Percentiles rank a stretch among this genome's conserved stretches.
These are phyloP conservation scores for Mitragyna speciosa DNA, from an alignment of 257 asterid species.

Conservation along the genomic window DNA sequence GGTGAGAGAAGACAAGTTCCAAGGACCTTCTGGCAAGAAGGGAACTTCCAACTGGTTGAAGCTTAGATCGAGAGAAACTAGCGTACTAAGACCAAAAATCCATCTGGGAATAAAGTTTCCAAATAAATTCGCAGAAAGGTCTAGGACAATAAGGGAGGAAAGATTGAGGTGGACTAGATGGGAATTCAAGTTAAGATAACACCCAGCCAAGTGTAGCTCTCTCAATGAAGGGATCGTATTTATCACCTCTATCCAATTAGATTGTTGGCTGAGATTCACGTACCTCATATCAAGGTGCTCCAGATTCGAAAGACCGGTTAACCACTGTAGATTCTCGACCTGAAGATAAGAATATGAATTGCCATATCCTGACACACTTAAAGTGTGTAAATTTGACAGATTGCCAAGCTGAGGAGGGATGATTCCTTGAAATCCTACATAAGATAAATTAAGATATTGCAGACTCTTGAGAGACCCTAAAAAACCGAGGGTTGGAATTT, in stretches of 20 bases:
- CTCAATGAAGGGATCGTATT: slow-evolving; percentile 21
- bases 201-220: background rate
- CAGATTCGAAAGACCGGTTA: slow-evolving; percentile 19
- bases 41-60: too few relatives aligned
- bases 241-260: slow-evolving; percentile 22
- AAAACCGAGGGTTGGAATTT: slow-evolving; percentile 14
- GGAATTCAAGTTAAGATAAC: slow-evolving; percentile 15
- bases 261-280: slow-evolving; percentile 22
- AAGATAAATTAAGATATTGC: slow-evolving; percentile 12
- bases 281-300: slow-evolving; percentile 10
- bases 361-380: slow-evolving; percentile 4
- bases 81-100: too few relatives aligned
- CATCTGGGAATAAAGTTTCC: too few relatives aligned
- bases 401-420: slow-evolving; percentile 27
- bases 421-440: slow-evolving; percentile 19
- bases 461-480: slow-evolving; percentile 19
- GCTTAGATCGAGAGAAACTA: too few relatives aligned
- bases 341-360: too few relatives aligned
- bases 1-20: background rate
- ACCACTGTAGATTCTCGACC: slow-evolving; percentile 27
- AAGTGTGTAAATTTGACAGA: slow-evolving; percentile 19
- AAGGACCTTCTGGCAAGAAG: background rate
- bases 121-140: background rate
- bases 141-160: background rate
- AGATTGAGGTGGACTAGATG: background rate